Base-by-base conservation (phyloP, 2,329 filamentous ascomycete species). In the Nothophaeocryptopus gaeumannii region DNA sequence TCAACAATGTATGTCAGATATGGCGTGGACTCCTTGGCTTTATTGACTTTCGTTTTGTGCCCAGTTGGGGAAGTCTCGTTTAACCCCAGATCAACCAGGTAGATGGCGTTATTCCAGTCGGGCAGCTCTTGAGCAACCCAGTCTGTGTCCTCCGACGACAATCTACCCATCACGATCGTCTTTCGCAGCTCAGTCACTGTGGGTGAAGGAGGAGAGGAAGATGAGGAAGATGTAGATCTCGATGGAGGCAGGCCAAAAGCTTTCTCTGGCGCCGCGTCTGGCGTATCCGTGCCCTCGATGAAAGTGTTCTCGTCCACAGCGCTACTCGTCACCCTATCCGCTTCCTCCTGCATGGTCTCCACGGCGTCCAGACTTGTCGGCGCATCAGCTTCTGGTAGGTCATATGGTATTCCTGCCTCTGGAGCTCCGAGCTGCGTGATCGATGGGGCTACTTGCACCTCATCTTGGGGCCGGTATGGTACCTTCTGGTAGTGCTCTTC, bases 1-100 rank as follows among this genome's bases (percentile, higher is more conserved):
- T 76, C 71, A 45, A 75, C 70, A 11, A 77, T 62, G 58, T 74
- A 76, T 32, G 72, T 74, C 2, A 76, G 62, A 51, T 76, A 76
- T 37, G 72, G 71, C 63, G 72, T 74, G 3, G 72, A 67, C 58
- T 77, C 74, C 45, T 69, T 68, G 50, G 72, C 72, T 61, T 75
- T 76, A 59, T 75, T 63, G 13, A 59, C 46, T 26, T 46, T 38
- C 13, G 56, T 58, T 34, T 50, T 35, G 3, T 58, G 48, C 20
- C 55, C 55, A 29, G 58, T 55, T 30, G 54, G 50, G 13, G 60
- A 53, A 29, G 53, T 56, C 26, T 47, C 50, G 37, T 60, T 56
- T 45, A 63, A 61, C 36, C 67, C 65, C 2, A 61, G 55, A 57
- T 74, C 72, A 46, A 71, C 73, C 50, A 63, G 65, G 62, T 74